Evolutionary conservation across 306 rosid species (phyloP).

Genomic region (Dalbergia cochinchinensis): DNA sequence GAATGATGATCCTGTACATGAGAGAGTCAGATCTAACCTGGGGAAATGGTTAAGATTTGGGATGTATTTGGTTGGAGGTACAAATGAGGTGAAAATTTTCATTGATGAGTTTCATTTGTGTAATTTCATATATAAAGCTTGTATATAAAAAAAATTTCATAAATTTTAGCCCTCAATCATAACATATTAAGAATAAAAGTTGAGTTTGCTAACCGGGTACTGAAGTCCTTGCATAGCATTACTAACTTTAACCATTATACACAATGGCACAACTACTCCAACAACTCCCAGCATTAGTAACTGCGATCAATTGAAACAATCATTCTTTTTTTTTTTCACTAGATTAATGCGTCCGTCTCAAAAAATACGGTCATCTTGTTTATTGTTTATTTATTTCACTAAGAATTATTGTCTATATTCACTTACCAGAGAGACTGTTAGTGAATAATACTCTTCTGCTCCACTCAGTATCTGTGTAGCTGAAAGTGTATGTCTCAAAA

Average conservation of each 20-base stretch:
- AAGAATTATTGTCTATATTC: neutral
- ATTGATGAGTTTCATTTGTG: too few relatives aligned
- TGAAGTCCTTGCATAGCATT: conserved; percentile 61
- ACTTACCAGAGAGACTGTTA: conserved; percentile 64
- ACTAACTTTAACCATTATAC: conserved; percentile 65
- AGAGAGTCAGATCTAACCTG: neutral
- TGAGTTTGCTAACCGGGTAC: conserved; percentile 58
- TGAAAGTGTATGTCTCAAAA: conserved; percentile 78
- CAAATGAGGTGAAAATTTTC: too few relatives aligned
- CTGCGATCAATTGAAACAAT: conserved; percentile 54
- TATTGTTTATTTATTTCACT: too few relatives aligned
- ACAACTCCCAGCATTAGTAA: conserved; percentile 61
- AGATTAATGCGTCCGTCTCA: neutral
- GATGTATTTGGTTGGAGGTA: too few relatives aligned
- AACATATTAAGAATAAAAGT: neutral
- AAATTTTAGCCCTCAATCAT: too few relatives aligned
- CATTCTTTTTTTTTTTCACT: neutral
- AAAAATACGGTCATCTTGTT: neutral
- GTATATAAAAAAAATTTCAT: too few relatives aligned
- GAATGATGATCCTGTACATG: conserved; percentile 44
- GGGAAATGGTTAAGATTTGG: neutral
- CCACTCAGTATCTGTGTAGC: conserved; percentile 63
- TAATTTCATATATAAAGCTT: too few relatives aligned
- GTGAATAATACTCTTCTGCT: conserved; percentile 57
- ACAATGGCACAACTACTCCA: conserved; percentile 72